Evolutionary conservation across 306 rosid genomes (phyloP), one percentile per base, ranked within the genome.

Genomic region (Lithocarpus polystachyus): DNA sequence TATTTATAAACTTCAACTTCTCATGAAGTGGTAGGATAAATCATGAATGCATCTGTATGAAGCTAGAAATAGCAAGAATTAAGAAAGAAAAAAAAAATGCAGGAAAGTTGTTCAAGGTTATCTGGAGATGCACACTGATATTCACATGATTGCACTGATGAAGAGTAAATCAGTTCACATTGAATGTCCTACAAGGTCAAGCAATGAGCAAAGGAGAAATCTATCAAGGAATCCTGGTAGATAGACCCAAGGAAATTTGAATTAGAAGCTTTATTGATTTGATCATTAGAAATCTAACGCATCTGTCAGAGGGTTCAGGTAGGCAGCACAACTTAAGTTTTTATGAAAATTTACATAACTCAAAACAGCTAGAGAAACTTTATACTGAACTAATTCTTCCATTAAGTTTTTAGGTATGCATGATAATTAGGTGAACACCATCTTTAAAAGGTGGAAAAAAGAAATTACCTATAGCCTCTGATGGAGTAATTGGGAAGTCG

Each of bases 401-500:
- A 43, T 6, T 5, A 48, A 45, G 45, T 14, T 65, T 33, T 12
- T 17, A 33, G 12, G n/a, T 18, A 62, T 62, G 69, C 40, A 62
- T 62, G 69, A 26, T 62, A 31, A 17, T n/a, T 22, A 60, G 67
- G 67, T 22, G 67, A 23, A 60, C 3, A 60, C 18, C 5, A 2
- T 23, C 24, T 6, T 60, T 24, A 24, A 22, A 71, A 23, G 19
- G 67, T 31, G 33, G 82, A 54, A 59, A 70, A 57, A 56, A 53
- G 2, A 81, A 40, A 40, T 33, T 86, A 90, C 99, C 97, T 67
- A 85, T 80, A 68, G 94, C 94, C 75, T 53, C 90, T 5, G 95
- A 91, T 84, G 99, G 83, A 83, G 92, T 91, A 75, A 91, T 26
- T n/a, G 99, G 98, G 81, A 93, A 95, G 89, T 95, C 99, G 57